phyloP scores from a whole-genome alignment of 2,329 filamentous ascomycete species.

The Camillea tinctor region DNA sequence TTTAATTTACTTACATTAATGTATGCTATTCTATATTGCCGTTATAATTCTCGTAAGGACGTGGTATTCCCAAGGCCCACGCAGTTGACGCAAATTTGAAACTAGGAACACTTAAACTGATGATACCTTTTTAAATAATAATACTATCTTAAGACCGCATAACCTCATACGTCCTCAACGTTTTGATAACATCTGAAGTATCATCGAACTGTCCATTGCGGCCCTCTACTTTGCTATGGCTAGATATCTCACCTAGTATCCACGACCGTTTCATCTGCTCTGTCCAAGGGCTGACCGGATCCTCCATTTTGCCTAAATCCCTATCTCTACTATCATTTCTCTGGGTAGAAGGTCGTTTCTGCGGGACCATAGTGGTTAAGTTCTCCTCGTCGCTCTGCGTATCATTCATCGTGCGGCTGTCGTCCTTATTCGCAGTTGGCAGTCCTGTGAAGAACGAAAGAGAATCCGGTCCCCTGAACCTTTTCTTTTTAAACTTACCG shows the following conservation, averaged over 20 bases:
- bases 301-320: neutral
- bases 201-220: neutral
- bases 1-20: no score
- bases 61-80: no score
- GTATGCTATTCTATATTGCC: no score
- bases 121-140: no score
- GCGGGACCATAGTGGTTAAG: neutral
- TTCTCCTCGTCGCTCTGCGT: neutral
- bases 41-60: no score
- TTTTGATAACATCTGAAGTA: conserved; percentile 1
- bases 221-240: neutral
- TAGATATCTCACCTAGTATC: conserved; percentile 7
- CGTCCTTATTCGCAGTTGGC: neutral
- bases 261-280: conserved; percentile 6
- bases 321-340: neutral
- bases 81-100: no score
- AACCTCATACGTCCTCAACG: conserved; percentile 2
- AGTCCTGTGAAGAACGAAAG: neutral
- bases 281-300: neutral
- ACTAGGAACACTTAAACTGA: no score
- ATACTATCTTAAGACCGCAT: neutral
- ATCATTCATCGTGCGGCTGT: neutral
- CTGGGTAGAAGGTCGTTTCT: neutral
- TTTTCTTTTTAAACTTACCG: neutral
- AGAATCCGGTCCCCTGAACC: neutral